Percentiles rank a stretch among this genome's conserved stretches.
These are phyloP conservation scores for Pelargonium citronellum DNA, from an alignment of 441 rosid species.

Conservation along the genomic window DNA sequence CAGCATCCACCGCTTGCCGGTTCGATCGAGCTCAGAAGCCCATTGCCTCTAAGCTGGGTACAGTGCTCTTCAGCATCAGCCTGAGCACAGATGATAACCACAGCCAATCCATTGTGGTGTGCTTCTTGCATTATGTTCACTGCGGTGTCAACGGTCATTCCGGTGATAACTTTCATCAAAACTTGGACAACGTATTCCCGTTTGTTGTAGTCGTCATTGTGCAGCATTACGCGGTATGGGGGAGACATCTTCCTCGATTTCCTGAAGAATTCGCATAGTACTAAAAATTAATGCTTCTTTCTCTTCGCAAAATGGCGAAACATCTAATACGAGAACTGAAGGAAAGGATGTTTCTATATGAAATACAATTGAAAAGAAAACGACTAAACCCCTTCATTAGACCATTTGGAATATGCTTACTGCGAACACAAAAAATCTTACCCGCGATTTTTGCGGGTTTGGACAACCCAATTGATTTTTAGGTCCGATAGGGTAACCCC, in stretches of 20 bases:
- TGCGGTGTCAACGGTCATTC: slow-evolving; percentile 93
- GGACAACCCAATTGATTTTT: too few species aligned
- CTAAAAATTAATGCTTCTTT: not conserved
- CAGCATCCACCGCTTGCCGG: slow-evolving; percentile 89
- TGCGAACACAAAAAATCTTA: too few species aligned
- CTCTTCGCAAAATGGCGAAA: not conserved
- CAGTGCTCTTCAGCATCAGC: slow-evolving; percentile 91
- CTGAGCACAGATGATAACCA: slow-evolving; percentile 84
- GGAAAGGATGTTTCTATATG: not conserved
- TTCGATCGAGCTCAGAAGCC: slow-evolving; percentile 84
- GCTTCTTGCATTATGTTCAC: slow-evolving; percentile 98
- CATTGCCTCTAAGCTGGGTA: slow-evolving; percentile 89
- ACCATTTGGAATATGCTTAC: too few species aligned
- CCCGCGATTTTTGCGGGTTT: too few species aligned
- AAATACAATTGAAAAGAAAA: not conserved
- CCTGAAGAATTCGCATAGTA: slow-evolving; percentile 31
- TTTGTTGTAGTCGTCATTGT: slow-evolving; percentile 82
- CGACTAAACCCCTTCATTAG: too few species aligned
- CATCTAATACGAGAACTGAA: not conserved
- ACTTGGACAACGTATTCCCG: slow-evolving; percentile 92
- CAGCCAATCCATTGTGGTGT: slow-evolving; percentile 75
- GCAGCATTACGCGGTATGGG: slow-evolving; percentile 74
- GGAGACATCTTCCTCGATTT: slow-evolving; percentile 74
- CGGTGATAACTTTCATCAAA: slow-evolving; percentile 85
- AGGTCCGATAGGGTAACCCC: too few species aligned